Base-by-base conservation (phyloP, 805 yeast species). In the Lipomyces mesembrius region DNA sequence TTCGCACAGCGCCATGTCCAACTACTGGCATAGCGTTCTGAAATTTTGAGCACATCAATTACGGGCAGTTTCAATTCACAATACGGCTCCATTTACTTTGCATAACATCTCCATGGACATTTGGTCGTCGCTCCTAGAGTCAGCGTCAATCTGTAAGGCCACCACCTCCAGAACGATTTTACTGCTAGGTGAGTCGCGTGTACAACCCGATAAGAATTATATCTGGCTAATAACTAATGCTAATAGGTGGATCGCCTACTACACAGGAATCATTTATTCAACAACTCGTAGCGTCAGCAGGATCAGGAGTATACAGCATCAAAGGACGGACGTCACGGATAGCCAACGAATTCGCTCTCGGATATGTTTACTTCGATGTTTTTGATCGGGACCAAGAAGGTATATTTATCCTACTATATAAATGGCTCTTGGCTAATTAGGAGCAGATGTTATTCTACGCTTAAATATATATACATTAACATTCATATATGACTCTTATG, bases 331-430 rank as follows among this genome's bases (percentile, higher is more conserved):
- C 57, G 32, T 5, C 51, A 7, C n/a, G 43, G 7, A n/a, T 52
- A 8, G 70, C 74, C 20, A 72, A 69, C 39, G 68, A 64, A 11
- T 63, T 73, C 54, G 73, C 71, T 3, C 59, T 74, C 46, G 77
- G 77, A 17, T 76, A 75, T 61, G 56, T 73, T 14, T 76, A 64
- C 61, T 32, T 71, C 7, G 77, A 74, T 20, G 71, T 74, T 46
- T 56, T 58, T 20, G 77, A 75, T 56, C 65, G 61, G 2, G 72
- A 74, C 14, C 73, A 71, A 27, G 73, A 66, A 22, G 73, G 74
- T 59, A 60, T 11, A 61, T 29, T 20, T 5, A 14, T 20, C 37
- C 29, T 27, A 46, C 7, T 4, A 4, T 17, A 1, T 32, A 4
- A 25, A 27, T 2, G 34, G 4, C 43, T 27, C 25, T 29, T 29